These are phyloP conservation scores for Mariannaea elegans DNA, from an alignment of 2,329 filamentous ascomycete species.

Conservation along the genomic window DNA sequence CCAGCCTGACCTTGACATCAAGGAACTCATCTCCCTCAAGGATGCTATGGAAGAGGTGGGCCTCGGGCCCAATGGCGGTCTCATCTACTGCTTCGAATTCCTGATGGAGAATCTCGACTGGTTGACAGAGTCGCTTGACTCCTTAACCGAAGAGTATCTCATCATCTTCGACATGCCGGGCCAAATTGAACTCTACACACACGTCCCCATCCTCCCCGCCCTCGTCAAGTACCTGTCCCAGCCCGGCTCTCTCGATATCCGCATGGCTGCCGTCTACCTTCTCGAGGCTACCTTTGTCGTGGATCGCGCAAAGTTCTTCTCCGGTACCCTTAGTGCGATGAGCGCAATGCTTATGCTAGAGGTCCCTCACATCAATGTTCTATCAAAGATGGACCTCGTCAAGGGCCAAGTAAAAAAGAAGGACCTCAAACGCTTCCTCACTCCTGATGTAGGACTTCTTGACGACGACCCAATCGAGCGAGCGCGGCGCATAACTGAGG, in stretches of 20 bases:
- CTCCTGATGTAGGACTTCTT: slow-evolving; percentile 83
- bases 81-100: slow-evolving; percentile 98
- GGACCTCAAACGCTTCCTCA: slow-evolving; percentile 89
- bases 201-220: slow-evolving; percentile 89
- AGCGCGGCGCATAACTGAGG: slow-evolving; percentile 50
- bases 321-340: slow-evolving; percentile 95
- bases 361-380: slow-evolving; percentile 93
- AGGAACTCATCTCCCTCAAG: slow-evolving; percentile 90
- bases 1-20: slow-evolving; percentile 92
- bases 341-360: slow-evolving; percentile 99
- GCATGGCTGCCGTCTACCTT: slow-evolving; percentile 91
- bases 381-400: slow-evolving; percentile 98
- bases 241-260: slow-evolving; percentile 84
- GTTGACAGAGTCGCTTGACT: slow-evolving; percentile 83
- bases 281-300: slow-evolving; percentile 96
- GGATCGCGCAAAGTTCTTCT: slow-evolving; percentile 96
- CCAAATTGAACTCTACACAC: slow-evolving; percentile 98
- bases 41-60: slow-evolving; percentile 97
- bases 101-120: slow-evolving; percentile 95
- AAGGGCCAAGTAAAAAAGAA: slow-evolving; percentile 88
- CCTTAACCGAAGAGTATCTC: slow-evolving; percentile 91
- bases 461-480: slow-evolving; percentile 77
- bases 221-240: slow-evolving; percentile 84
- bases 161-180: slow-evolving; percentile 99
- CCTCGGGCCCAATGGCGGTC: slow-evolving; percentile 88